These are phyloP conservation scores for Stygiomarasmius scandens DNA, from an alignment of 1,284 basidiomycete genomes.

Conservation along the genomic window DNA sequence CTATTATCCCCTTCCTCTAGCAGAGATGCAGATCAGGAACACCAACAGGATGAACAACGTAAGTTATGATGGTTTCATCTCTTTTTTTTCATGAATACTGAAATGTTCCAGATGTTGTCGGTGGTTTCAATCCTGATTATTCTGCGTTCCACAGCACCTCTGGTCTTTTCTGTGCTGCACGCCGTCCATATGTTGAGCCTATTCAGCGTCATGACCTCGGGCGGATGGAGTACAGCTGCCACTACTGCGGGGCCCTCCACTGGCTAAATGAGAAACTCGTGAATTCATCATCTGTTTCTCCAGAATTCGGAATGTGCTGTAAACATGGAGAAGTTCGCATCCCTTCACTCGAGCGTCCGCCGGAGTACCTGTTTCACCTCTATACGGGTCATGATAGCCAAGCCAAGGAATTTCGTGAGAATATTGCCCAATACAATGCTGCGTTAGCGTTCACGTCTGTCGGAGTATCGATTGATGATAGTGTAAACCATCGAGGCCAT, in stretches of 20 bases:
- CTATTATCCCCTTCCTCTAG: no score
- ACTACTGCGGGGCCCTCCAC: slow-evolving; percentile 3
- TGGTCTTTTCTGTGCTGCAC: no score
- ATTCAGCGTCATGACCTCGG: no score
- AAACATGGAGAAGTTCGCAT: slow-evolving; percentile 1
- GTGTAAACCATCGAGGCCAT: slow-evolving; percentile 26
- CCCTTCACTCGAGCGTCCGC: not conserved
- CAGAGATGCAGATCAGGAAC: no score
- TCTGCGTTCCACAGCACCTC: no score
- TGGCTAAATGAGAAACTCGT: slow-evolving; percentile 4
- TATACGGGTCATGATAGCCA: slow-evolving; percentile 18
- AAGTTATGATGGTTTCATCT: no score
- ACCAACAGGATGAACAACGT: no score
- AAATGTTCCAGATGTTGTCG: no score
- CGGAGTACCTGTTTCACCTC: slow-evolving; percentile 13
- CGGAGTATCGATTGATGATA: slow-evolving; percentile 30
- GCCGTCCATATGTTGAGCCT: no score
- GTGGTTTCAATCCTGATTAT: no score
- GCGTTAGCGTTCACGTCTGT: slow-evolving; percentile 44
- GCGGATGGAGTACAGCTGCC: no score
- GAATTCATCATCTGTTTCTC: not conserved
- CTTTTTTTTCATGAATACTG: no score
- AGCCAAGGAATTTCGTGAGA: slow-evolving; percentile 21
- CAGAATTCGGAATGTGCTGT: slow-evolving; percentile 9
- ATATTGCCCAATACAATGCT: slow-evolving; percentile 38